These are phyloP conservation scores for Suhomyces choctaworum DNA, from an alignment of 1,139 yeast genomes.

Conservation along the genomic window DNA sequence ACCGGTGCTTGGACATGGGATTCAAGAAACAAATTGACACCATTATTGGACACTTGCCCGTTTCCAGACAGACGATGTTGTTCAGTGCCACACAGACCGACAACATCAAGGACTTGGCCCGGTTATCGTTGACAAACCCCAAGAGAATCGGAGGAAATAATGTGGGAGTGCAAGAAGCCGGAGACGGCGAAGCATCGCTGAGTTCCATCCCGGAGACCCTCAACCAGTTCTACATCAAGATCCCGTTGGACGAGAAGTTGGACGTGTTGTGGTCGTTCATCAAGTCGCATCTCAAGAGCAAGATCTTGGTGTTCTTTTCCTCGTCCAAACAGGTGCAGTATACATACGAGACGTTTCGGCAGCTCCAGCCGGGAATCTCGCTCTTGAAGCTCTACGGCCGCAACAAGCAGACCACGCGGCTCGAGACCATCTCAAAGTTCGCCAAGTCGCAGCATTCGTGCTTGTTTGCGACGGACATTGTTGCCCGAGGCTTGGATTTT, in stretches of 20 bases:
- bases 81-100: conserved; percentile 95
- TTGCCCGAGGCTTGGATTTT: conserved; percentile 95
- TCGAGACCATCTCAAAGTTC: conserved; percentile 85
- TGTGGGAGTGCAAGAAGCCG: conserved; percentile 42
- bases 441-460: conserved; percentile 86
- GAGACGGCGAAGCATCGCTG: conserved; percentile 37
- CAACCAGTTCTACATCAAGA: conserved; percentile 76
- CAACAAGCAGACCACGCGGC: conserved; percentile 89
- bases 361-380: conserved; percentile 94
- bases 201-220: conserved; percentile 70
- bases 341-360: conserved; percentile 87
- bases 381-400: conserved; percentile 91
- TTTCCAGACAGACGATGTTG: conserved; percentile 81
- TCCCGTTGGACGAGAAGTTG: conserved; percentile 76
- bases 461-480: conserved; percentile 93
- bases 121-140: conserved; percentile 82
- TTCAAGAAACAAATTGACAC: conserved; percentile 86
- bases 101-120: conserved; percentile 81
- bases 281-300: conserved; percentile 81
- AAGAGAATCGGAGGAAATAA: conserved; percentile 57
- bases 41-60: conserved; percentile 79
- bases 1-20: conserved; percentile 95
- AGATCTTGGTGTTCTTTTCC: conserved; percentile 84
- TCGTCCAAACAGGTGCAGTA: conserved; percentile 95
- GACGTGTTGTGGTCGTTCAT: conserved; percentile 88